Evolutionary conservation across 208 protist genomes (phyloP), one percentile per base, ranked within the genome.

Genomic region (Acanthamoeba sp.): DNA sequence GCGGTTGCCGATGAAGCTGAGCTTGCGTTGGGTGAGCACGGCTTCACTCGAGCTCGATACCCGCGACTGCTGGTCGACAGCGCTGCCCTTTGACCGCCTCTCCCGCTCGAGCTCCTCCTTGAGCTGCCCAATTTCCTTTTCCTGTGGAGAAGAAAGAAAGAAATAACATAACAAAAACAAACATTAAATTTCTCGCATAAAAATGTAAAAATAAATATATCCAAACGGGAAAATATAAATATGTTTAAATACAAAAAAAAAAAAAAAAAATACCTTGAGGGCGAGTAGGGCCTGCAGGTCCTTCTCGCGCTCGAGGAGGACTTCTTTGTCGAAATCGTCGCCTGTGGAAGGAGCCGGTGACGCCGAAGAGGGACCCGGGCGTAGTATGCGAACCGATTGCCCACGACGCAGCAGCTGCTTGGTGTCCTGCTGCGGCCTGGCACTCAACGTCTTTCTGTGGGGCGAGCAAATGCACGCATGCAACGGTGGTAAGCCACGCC

Each of bases 301-400:
- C 34, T 78, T 78, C n/a, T 78, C 69, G n/a, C 69, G 69, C n/a
- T 78, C 69, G 69, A 34, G 32, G n/a, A 78, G 69, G 4, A 78
- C 5, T n/a, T 78, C 69, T 2, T n/a, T 2, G 34, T 38, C 27
- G 4, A 3, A 9, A n/a, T 78, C 34, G 69, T 18, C 69, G 69
- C 34, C 18, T 2, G 69, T n/a, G 5, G 69, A 2, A 2, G 69
- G 69, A n/a, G 10, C 20, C n/a, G n/a, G n/a, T n/a, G n/a, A 27
- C 29, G n/a, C 29, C 7, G 10, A 34, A 29, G 12, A 24, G 27
- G 22, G 64, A 73, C 10, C n/a, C 16, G 29, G 9, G 24, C 69
- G 32, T 18, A 38, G 10, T 2, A 7, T 40, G 57, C 57, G 57
- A 16, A 64, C 57, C 9, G 57, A 64, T 2, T 16, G 57, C 7